phyloP scores from a whole-genome alignment of 306 rosid genomes.

The Quercus berberidifolia region DNA sequence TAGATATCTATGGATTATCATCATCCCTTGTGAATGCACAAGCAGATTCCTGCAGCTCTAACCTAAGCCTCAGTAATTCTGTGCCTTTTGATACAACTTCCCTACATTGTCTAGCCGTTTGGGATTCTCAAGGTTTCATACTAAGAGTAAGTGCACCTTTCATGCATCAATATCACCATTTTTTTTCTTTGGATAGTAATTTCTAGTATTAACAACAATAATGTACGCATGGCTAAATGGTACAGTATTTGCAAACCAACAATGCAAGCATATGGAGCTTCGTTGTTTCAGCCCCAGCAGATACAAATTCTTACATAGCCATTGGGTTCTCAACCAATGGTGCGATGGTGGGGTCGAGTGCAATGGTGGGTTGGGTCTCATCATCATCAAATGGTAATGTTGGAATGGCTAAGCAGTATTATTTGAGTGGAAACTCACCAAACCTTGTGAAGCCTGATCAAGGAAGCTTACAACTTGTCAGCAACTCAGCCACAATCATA shows the following conservation, averaged over 20 bases:
- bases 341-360: constrained; percentile 71
- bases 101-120: constrained; percentile 54
- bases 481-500: constrained; percentile 43
- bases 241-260: constrained; percentile 53
- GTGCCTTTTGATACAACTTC: constrained; percentile 51
- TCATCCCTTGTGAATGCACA: constrained; percentile 32
- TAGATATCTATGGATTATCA: constrained; percentile 38
- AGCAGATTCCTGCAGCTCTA: constrained; percentile 54
- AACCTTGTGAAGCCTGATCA: constrained; percentile 39
- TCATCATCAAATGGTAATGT: constrained; percentile 26
- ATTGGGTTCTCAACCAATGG: constrained; percentile 74
- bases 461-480: constrained; percentile 45
- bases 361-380: constrained; percentile 72
- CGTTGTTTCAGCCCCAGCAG: constrained; percentile 59
- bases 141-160: constrained; percentile 59
- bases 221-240: neutral
- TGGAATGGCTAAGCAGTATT: constrained; percentile 46
- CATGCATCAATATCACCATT: neutral
- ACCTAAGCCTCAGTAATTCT: constrained; percentile 36
- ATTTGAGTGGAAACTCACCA: constrained; percentile 48
- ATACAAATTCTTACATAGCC: constrained; percentile 46
- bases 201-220: neutral
- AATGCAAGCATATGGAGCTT: constrained; percentile 59
- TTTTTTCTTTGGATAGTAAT: neutral
- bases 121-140: constrained; percentile 58